Base-by-base conservation (phyloP, 2,329 filamentous ascomycete species). In the Talaromyces rugulosus region DNA sequence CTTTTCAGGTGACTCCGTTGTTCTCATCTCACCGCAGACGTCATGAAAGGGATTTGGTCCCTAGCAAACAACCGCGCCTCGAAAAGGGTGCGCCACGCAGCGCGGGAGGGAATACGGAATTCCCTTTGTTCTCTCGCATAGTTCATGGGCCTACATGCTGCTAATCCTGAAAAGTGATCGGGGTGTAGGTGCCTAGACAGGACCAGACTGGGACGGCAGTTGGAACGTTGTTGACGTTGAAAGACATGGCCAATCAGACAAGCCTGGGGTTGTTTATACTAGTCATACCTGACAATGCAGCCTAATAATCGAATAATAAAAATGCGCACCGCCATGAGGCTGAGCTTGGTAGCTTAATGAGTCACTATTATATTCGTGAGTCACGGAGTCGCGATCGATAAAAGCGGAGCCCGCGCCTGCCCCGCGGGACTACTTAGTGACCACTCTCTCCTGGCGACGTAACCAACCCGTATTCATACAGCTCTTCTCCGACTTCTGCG, bases 1-100 rank as follows among this genome's bases (percentile, higher is more conserved):
- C 27, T 47, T 65, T 70, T n/a, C 67, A 90, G 88, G 88, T 66
- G 88, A 90, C 70, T 90, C 88, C 63, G 88, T 91, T 59, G 87
- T 90, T 63, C 81, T 90, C 70, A 89, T 89, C 69, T 89, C 88
- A 60, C 87, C 87, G 14, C 83, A 86, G 68, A 81, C 79, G 59
- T 78, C 68, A 72, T 71, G 64, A 67, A 58, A 63, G 64, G 62
- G 42, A 30, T 44, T 40, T 18, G 6, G 31, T 40, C 36, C 54
- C 6, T 56, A n/a, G 30, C 16, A 42, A 9, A 56, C 16, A 33
- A 34, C 27, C 27, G 34, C 4, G 11, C 16, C 28, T 30, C 16
- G 50, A 16, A 31, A 53, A 53, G 28, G 14, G 12, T 31, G 27
- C 28, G 50, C 50, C 12, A 18, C 12, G 50, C 7, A 8, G 50